Evolutionary conservation across 805 yeast genomes (phyloP), one percentile per base, ranked within the genome.

Genomic region (Hanseniaspora nectarophila): DNA sequence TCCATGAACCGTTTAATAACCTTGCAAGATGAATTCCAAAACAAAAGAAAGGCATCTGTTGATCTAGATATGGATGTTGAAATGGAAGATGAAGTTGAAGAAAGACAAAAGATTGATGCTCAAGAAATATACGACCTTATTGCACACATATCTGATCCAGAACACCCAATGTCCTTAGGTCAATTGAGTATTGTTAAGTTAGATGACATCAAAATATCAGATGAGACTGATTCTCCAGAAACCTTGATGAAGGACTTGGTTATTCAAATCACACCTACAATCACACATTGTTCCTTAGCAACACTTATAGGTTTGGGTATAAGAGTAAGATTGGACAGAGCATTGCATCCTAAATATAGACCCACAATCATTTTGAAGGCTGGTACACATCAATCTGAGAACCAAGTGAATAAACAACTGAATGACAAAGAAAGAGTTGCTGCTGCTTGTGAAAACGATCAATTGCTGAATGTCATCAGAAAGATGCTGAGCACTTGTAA

Each of bases 371-470:
- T 83, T 37, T 76, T 92, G 46, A 88, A 89, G 61, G 85, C 86
- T 59, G 97, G 97, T 1, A 78, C 95, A 1, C 99, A 92, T 64
- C 97, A 92, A 65, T 85, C 95, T 63, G 98, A 92, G 64, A 77
- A 77, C 58, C 98, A 92, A 63, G 97, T 92, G 21, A 92, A 92
- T 67, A 90, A 90, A 63, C 99, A 92, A 68, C 74, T 92, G 55
- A 92, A 92, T 62, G 99, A 92, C 64, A 92, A 92, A 68, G 99
- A 92, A 67, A 73, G 99, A 56, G 97, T 92, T 0, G 94, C 95
- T 31, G 98, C 98, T 26, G 99, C 99, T 0, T 89, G 97, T 66
- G 98, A 92, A 62, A 92, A 92, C 61, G 95, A 85, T 54, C 98
- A 92, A 69, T 71, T 92, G 40, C 69, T 89, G 37, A 75, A 80